phyloP scores from a whole-genome alignment of 2,329 filamentous ascomycete species.

The Cadophora malorum region DNA sequence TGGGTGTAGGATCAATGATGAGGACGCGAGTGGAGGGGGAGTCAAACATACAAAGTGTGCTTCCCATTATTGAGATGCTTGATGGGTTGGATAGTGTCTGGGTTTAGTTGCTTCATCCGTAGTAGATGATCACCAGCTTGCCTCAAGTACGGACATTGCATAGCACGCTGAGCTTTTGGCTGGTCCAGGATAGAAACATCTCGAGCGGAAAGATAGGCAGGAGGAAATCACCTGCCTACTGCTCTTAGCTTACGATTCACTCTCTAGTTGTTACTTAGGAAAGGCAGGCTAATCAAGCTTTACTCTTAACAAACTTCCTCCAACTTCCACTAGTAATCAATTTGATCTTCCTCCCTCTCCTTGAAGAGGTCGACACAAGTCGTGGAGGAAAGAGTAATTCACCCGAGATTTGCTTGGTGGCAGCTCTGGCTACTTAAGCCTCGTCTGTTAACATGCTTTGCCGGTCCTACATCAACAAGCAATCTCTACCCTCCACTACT shows the following conservation, averaged over 20 bases:
- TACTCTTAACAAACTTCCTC: neutral
- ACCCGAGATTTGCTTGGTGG: neutral
- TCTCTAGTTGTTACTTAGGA: neutral
- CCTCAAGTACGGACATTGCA: neutral
- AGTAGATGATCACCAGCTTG: neutral
- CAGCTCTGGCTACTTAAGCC: neutral
- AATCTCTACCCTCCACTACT: neutral
- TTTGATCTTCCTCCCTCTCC: neutral
- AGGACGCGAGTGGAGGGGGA: too few species aligned
- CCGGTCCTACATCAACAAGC: neutral
- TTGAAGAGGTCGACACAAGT: neutral
- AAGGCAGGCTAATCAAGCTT: neutral
- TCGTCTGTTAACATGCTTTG: neutral
- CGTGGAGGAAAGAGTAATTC: neutral
- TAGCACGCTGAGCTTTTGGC: neutral
- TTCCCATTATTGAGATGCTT: too few species aligned
- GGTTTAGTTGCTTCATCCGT: neutral
- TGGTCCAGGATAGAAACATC: neutral
- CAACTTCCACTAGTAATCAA: neutral
- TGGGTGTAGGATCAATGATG: too few species aligned
- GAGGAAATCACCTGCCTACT: neutral
- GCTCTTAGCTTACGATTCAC: neutral
- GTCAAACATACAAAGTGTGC: too few species aligned
- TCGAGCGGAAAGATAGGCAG: neutral
- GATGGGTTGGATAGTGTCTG: too few species aligned